Percentiles rank a stretch among this genome's conserved stretches.
Conservation (phyloP, 2,329 filamentous ascomycete species). For the Lasiodiplodia hormozganensis region DNA sequence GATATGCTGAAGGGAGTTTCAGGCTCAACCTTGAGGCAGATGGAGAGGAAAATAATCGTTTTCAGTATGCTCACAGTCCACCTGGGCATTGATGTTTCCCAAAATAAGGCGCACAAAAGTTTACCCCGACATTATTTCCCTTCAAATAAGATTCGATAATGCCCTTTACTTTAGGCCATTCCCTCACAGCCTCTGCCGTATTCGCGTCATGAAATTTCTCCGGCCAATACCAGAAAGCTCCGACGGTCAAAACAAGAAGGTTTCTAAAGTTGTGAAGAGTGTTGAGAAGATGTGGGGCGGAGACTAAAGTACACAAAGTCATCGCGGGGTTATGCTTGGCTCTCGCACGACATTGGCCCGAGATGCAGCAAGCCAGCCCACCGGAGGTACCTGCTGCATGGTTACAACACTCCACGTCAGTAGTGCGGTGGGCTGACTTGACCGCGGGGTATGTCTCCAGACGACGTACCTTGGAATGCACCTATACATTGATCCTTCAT, state of each 20-base stretch:
- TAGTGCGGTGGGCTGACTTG: slow-evolving; percentile 3
- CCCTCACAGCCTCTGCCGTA: not conserved
- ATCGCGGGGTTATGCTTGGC: slow-evolving; percentile 2
- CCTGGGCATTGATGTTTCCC: not conserved
- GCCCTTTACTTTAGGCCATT: too few species aligned
- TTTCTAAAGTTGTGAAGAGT: not conserved
- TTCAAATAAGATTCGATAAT: not conserved
- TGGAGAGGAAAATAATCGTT: not conserved
- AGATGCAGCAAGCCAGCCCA: slow-evolving; percentile 3
- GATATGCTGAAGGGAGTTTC: not conserved
- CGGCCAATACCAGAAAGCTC: not conserved
- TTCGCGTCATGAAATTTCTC: not conserved
- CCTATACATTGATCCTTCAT: not conserved
- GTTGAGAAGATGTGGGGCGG: not conserved
- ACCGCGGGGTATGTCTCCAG: not conserved
- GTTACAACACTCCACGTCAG: not conserved
- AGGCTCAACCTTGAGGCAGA: not conserved
- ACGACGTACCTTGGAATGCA: not conserved
- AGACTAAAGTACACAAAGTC: not conserved
- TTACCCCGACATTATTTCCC: not conserved
- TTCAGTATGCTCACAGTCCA: not conserved
- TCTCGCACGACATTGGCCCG: slow-evolving; percentile 2
- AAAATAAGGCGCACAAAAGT: not conserved
- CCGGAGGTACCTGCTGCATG: not conserved
- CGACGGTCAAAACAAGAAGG: not conserved